Base-by-base conservation (phyloP, 2,329 filamentous ascomycete genomes). In the Aspergillus oerlinghausenensis region DNA sequence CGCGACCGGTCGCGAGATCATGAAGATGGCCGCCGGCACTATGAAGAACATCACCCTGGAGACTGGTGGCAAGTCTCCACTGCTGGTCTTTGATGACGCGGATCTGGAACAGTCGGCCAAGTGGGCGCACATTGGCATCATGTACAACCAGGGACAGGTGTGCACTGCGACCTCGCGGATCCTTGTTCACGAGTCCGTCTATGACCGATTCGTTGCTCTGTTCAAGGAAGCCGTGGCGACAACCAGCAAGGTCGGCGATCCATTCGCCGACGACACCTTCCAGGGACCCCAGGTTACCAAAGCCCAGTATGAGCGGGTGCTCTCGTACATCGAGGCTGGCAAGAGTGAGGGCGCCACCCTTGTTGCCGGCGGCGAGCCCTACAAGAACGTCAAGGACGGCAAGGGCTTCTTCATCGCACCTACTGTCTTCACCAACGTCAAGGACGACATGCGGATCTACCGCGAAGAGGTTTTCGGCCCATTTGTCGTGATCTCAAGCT, bases 311-410 rank as follows among this genome's bases (percentile, higher is more conserved):
- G 69, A 72, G 42, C 69, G 84, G 42, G 82, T 93, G 2, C 77
- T 92, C 28, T 80, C 79, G 0, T 93, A 88, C 69, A 84, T 92
- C 48, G 83, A 90, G 55, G 68, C 80, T 5, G 89, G 88, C 19
- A 88, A 88, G 69, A 79, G 79, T 3, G 86, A 89, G 67, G 88
- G 88, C n/a, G 87, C 88, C 0, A 88, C 79, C 5, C 77, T 92
- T 1, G 76, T 82, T 21, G 73, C 80, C 1, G 88, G 89, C 14
- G 89, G 88, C 10, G 81, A 81, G 65, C 74, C 67, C 62, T 79
- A 71, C 76, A 86, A 83, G 69, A 75, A 82, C 51, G 79, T 79
- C 26, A 73, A 73, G 8, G 66, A 74, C 2, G 79, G 82, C 56
- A 87, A 87, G 65, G 86, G 86, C 10, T 87, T 84, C 75, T 88